A percentile compares a stretch with the other conserved stretches of the same genome.
Conservation (phyloP, 352 stramenopile genomes). For the Globisporangium spiculum region DNA sequence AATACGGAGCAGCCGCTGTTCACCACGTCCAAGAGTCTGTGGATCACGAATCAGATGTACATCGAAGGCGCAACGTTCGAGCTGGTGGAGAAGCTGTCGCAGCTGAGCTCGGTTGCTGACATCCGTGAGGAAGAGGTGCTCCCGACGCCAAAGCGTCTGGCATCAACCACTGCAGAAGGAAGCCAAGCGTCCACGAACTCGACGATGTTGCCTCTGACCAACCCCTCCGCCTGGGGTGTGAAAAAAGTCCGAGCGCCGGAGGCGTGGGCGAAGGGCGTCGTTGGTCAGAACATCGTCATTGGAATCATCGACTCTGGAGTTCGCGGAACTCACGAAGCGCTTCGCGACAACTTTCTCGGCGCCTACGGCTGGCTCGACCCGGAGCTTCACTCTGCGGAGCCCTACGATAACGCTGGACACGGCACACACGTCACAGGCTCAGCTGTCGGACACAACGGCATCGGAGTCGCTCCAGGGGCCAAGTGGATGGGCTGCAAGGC, state of each 20-base stretch:
- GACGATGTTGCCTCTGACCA: neutral
- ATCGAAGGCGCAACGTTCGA: neutral
- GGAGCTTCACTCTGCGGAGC: neutral
- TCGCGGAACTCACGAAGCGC: neutral
- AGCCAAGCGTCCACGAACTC: neutral
- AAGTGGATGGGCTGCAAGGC: neutral
- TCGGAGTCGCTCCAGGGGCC: neutral
- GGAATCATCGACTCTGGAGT: neutral
- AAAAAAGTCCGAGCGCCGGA: neutral
- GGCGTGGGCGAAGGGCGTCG: neutral
- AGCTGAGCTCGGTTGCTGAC: neutral
- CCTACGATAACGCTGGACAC: neutral
- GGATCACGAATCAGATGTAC: neutral
- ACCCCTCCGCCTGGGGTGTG: neutral
- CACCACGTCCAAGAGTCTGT: neutral
- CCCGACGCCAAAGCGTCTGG: neutral
- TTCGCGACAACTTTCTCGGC: neutral
- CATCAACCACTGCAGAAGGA: neutral
- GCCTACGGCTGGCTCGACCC: neutral
- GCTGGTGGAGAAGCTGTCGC: neutral
- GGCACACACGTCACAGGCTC: neutral
- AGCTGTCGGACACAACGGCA: neutral
- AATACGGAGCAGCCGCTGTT: neutral
- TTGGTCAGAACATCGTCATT: neutral
- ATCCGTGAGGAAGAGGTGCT: neutral